These are phyloP conservation scores for Solanum ahanhuiri DNA, from an alignment of 257 asterid genomes.

Conservation along the genomic window DNA sequence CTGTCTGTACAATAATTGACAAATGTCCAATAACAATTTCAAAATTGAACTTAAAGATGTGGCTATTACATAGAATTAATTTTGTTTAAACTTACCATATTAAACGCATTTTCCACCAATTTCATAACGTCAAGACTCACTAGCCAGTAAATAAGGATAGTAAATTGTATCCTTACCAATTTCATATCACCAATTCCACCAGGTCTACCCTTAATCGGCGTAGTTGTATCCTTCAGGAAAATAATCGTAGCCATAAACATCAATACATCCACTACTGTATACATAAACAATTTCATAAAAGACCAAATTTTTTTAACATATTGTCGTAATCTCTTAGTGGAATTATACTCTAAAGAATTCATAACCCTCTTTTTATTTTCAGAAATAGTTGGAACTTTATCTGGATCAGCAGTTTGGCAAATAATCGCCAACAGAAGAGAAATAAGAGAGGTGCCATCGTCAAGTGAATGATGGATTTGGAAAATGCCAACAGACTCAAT, in stretches of 20 bases:
- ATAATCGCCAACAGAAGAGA: too few relatives aligned
- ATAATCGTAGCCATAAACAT: constrained; percentile 16
- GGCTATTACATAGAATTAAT: neutral
- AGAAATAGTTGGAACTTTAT: too few relatives aligned
- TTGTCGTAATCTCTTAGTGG: too few relatives aligned
- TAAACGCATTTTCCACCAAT: constrained; percentile 8
- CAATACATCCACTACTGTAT: constrained; percentile 9
- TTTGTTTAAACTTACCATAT: constrained; percentile 3
- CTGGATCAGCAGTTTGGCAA: too few relatives aligned
- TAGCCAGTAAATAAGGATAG: constrained; percentile 1
- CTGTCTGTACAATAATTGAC: constrained; percentile 2
- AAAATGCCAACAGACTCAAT: too few relatives aligned
- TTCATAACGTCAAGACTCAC: constrained; percentile 14
- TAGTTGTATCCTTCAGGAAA: constrained; percentile 19
- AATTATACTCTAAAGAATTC: too few relatives aligned
- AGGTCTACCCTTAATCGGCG: constrained; percentile 6
- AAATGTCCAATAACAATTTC: neutral
- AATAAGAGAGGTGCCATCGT: too few relatives aligned
- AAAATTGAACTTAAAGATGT: neutral
- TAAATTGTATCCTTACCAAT: too few relatives aligned
- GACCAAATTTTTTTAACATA: too few relatives aligned
- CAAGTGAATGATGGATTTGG: too few relatives aligned
- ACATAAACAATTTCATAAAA: neutral
- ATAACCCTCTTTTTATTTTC: too few relatives aligned
- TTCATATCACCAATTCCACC: neutral